These are phyloP conservation scores for Colletotrichum musae DNA, from an alignment of 2,329 filamentous ascomycete species.

Conservation along the genomic window DNA sequence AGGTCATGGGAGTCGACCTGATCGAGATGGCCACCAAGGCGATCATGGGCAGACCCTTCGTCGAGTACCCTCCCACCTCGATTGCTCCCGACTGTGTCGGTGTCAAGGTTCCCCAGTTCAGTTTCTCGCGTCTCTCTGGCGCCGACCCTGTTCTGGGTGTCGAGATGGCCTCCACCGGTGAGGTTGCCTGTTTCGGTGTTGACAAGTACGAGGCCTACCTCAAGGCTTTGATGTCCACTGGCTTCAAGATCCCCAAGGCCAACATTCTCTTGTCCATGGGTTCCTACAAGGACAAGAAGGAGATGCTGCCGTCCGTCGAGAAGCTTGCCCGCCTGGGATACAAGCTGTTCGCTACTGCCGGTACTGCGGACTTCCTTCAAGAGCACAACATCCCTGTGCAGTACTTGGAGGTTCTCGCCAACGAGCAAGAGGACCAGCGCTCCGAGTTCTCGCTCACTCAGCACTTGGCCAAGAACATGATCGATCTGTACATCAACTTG, in stretches of 20 bases:
- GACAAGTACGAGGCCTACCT: conserved; percentile 99
- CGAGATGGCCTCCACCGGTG: conserved; percentile 98
- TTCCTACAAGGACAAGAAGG: conserved; percentile 97
- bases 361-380: conserved; percentile 96
- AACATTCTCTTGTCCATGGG: conserved; percentile 97
- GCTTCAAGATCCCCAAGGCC: conserved; percentile 95
- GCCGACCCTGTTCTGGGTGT: conserved; percentile 97
- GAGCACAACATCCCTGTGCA: conserved; percentile 94
- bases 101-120: conserved; percentile 99
- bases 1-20: conserved; percentile 97
- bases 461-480: conserved; percentile 97
- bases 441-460: conserved; percentile 97
- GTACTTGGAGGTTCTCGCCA: conserved; percentile 89
- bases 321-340: conserved; percentile 93
- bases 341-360: conserved; percentile 95
- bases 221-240: conserved; percentile 94
- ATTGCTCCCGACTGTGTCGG: conserved; percentile 88
- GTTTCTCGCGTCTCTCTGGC: conserved; percentile 95
- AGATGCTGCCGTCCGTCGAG: conserved; percentile 93
- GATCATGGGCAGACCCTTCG: conserved; percentile 87
- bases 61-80: conserved; percentile 83
- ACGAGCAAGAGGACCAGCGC: conserved; percentile 86
- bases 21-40: conserved; percentile 99
- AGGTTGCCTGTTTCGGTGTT: conserved; percentile 95
- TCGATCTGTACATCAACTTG: conserved; percentile 98